phyloP scores from a whole-genome alignment of 257 asterid species.

The Schizonepeta tenuifolia region DNA sequence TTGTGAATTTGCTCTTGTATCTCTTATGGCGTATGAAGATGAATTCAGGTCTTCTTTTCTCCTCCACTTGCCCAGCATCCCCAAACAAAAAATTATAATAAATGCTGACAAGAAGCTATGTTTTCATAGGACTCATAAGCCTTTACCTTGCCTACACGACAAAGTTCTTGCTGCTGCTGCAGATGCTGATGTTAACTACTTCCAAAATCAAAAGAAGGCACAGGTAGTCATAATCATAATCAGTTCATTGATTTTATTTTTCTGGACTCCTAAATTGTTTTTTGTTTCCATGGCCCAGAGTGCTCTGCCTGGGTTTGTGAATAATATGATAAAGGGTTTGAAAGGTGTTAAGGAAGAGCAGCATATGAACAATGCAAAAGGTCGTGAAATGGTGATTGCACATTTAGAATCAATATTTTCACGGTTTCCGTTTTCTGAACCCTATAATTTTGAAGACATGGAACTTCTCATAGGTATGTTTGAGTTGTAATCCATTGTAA shows the following conservation, averaged over 20 bases:
- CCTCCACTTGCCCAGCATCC: neutral
- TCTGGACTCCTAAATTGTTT: constrained; percentile 30
- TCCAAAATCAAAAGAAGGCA: constrained; percentile 57
- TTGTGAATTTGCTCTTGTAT: constrained; percentile 73
- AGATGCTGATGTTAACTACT: constrained; percentile 53
- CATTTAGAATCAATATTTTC: constrained; percentile 83
- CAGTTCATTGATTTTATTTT: constrained; percentile 23
- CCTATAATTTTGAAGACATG: constrained; percentile 44
- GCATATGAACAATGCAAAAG: constrained; percentile 45
- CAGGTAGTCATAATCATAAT: constrained; percentile 55
- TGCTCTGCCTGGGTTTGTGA: constrained; percentile 62
- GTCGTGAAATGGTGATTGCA: constrained; percentile 53
- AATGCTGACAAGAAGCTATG: constrained; percentile 34
- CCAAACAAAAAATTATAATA: neutral
- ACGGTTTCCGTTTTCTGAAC: constrained; percentile 85
- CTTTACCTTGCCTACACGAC: constrained; percentile 77
- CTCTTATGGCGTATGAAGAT: constrained; percentile 77
- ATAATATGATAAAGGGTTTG: constrained; percentile 77
- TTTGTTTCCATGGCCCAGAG: constrained; percentile 48
- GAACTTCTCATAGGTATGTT: constrained; percentile 72
- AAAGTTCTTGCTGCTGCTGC: constrained; percentile 70
- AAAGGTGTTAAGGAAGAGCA: constrained; percentile 67
- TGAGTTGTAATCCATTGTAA: constrained; percentile 21
- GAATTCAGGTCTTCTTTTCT: constrained; percentile 63
- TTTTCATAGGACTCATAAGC: constrained; percentile 55